A percentile compares a stretch with the other conserved stretches of the same genome.
phyloP scores from a whole-genome alignment of 1,284 basidiomycete genomes.

The Ustilago shanxiensis region DNA sequence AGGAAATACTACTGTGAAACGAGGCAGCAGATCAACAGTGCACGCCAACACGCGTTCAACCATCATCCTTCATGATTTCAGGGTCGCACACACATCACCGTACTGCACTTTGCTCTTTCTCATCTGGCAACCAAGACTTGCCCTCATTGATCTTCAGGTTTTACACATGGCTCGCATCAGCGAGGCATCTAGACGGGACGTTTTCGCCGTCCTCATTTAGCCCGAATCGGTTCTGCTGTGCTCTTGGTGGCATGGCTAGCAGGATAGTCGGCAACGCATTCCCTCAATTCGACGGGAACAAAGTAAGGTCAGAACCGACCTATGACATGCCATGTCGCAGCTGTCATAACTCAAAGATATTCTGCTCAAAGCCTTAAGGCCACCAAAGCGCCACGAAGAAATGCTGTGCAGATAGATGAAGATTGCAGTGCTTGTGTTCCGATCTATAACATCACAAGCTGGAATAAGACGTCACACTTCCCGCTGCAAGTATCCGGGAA shows the following conservation, averaged over 20 bases:
- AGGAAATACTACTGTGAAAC: constrained; percentile 7
- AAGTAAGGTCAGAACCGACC: too few relatives aligned
- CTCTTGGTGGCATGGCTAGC: too few relatives aligned
- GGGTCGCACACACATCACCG: too few relatives aligned
- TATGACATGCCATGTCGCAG: too few relatives aligned
- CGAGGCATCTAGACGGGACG: background rate
- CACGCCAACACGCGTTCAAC: constrained; percentile 22
- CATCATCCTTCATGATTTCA: too few relatives aligned
- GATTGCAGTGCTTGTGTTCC: constrained; percentile 9
- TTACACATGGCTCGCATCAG: background rate
- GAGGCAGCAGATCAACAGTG: constrained; percentile 21
- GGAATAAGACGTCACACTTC: background rate
- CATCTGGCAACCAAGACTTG: background rate
- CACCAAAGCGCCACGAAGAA: background rate
- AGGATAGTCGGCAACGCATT: too few relatives aligned
- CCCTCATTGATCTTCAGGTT: background rate
- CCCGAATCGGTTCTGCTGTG: too few relatives aligned
- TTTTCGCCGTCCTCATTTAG: background rate
- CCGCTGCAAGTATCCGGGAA: background rate
- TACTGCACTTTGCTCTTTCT: background rate
- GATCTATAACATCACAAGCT: constrained; percentile 11
- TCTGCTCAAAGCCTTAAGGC: background rate
- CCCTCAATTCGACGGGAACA: too few relatives aligned
- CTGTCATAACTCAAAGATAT: background rate
- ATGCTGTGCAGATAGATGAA: constrained; percentile 1